Base-by-base conservation (phyloP, 306 rosid genomes). In the Vicia villosa region DNA sequence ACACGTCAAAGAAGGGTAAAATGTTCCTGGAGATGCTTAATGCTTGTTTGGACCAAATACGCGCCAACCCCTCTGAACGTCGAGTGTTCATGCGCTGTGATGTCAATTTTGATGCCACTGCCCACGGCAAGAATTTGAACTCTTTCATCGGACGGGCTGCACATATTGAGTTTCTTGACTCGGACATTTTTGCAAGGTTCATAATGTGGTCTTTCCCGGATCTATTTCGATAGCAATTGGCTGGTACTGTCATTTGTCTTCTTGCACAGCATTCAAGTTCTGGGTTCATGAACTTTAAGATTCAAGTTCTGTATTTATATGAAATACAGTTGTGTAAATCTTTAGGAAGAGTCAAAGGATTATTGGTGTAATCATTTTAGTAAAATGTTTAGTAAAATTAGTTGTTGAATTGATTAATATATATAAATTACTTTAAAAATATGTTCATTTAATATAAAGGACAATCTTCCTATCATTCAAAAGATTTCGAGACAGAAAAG, bases 141-240 rank as follows among this genome's bases (percentile, higher is more conserved):
- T 71, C 91, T 42, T 85, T 83, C 64, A 88, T 90, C 0, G 97
- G 98, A 3, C 85, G 98, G 43, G 97, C 97, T 36, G 98, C 98
- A 10, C 98, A 93, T 72, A 85, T 93, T 19, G 98, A 93, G 32
- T 93, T 93, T 66, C 76, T 93, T 70, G 98, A 93, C 77, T 82
- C 97, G 7, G 98, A 93, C 75, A 50, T 80, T 43, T 90, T 86
- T 64, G 94, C 88, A 0, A 88, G 64, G 86, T 85, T 93, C 86
- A 73, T 93, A 74, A 81, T 93, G 86, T 93, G 98, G 98, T 93
- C 97, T 77, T 93, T 93, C 81, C 94, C 86, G 0, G 90, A 93
- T 58, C 79, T 90, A 38, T 88, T 93, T 70, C 83, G 74, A 62
- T 93, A 81, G 80, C 69, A 41, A 19, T 22, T 41, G 4, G 34